phyloP scores from a whole-genome alignment of 192 early-diverging fungal species.

The Phlyctochytrium arcticum region DNA sequence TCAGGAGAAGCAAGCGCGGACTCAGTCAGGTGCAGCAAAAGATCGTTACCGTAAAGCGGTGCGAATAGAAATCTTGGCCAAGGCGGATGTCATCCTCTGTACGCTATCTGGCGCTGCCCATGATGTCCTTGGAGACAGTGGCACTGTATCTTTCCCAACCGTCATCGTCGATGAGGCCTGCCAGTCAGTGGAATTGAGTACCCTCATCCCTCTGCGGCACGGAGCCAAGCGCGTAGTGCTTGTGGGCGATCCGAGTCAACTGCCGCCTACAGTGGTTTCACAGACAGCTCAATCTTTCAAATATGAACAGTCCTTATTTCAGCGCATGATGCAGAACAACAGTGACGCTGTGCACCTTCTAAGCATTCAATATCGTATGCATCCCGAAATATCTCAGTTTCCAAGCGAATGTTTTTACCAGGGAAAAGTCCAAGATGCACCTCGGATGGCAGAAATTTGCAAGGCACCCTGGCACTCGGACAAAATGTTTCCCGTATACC shows the following conservation, averaged over 20 bases:
- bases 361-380: conserved; percentile 97
- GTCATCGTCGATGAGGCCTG: conserved; percentile 97
- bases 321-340: conserved; percentile 67
- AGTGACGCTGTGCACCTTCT: conserved; percentile 70
- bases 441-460: conserved; percentile 57
- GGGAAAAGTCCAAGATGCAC: conserved; percentile 69
- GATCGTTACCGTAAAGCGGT: conserved; percentile 50
- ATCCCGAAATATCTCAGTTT: conserved; percentile 82
- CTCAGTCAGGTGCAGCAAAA: conserved; percentile 20
- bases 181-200: conserved; percentile 83
- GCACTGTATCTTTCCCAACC: conserved; percentile 59
- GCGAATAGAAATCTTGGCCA: conserved; percentile 62
- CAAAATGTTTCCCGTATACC: conserved; percentile 65
- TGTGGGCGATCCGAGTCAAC: conserved; percentile 60
- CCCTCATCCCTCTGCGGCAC: conserved; percentile 84
- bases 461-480: conserved; percentile 71
- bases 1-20: background rate
- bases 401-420: conserved; percentile 80
- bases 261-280: background rate
- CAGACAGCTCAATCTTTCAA: conserved; percentile 52
- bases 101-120: conserved; percentile 87
- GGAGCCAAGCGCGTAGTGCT: conserved; percentile 76
- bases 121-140: conserved; percentile 64
- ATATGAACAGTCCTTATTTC: conserved; percentile 90
- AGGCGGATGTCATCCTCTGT: conserved; percentile 71